Evolutionary conservation across 495 filamentous ascomycete genomes (phyloP).

Genomic region (Trichocladium antarcticum): DNA sequence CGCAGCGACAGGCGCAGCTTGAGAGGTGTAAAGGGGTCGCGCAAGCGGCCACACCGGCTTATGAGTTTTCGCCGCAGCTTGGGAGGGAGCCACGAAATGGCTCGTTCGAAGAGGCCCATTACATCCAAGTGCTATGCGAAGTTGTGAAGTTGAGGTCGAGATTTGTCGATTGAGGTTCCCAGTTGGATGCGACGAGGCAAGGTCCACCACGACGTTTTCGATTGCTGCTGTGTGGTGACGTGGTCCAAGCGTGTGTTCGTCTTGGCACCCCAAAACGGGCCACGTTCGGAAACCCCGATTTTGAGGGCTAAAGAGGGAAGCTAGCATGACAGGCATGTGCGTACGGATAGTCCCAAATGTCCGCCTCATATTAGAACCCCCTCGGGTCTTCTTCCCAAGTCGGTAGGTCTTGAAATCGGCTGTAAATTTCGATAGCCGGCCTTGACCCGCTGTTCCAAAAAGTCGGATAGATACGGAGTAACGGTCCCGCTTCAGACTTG

Average conservation of each 20-base stretch:
- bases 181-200: not conserved
- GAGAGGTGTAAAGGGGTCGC: slow-evolving; percentile 1
- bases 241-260: too few relatives aligned
- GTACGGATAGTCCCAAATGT: too few relatives aligned
- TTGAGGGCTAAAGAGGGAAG: not conserved
- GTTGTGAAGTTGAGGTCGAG: slow-evolving; percentile 1
- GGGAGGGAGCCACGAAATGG: not conserved
- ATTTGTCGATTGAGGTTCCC: not conserved
- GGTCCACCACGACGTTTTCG: not conserved
- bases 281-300: not conserved
- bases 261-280: too few relatives aligned
- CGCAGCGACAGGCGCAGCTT: not conserved
- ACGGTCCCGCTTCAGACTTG: too few relatives aligned
- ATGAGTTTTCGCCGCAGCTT: not conserved
- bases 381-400: too few relatives aligned
- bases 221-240: too few relatives aligned
- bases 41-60: not conserved
- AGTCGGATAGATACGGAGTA: too few relatives aligned
- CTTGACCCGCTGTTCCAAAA: too few relatives aligned
- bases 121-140: not conserved
- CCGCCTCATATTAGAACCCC: too few relatives aligned
- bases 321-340: not conserved
- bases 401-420: too few relatives aligned
- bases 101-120: slow-evolving; percentile 2
- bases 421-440: too few relatives aligned